Conservation (phyloP, 2,329 filamentous ascomycete genomes). For the Cladosporium oxysporum region DNA sequence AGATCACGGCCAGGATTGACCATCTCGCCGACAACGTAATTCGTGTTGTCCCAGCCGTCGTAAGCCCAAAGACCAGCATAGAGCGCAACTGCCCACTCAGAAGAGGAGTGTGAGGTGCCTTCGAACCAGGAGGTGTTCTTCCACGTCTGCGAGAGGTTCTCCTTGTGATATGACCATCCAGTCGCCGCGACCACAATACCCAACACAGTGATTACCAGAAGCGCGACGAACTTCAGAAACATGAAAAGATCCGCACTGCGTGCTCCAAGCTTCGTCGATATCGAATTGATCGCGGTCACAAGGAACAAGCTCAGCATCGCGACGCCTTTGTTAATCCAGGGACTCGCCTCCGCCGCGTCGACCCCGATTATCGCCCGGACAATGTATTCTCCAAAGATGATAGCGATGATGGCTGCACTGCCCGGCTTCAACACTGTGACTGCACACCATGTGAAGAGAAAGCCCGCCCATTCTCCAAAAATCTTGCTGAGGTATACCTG, state of each 20-base stretch:
- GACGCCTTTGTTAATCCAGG: constrained; percentile 88
- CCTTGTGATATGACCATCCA: constrained; percentile 74
- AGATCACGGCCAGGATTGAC: constrained; percentile 87
- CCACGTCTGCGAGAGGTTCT: constrained; percentile 68
- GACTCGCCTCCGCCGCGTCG: constrained; percentile 76
- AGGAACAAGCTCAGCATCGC: constrained; percentile 73
- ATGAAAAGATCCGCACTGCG: constrained; percentile 89
- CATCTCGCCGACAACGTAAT: constrained; percentile 97
- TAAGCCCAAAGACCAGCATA: constrained; percentile 98
- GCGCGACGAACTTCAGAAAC: constrained; percentile 92
- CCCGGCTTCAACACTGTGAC: constrained; percentile 93
- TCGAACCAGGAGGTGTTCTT: constrained; percentile 83
- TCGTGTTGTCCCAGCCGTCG: constrained; percentile 99
- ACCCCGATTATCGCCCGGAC: constrained; percentile 82
- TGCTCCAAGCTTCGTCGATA: constrained; percentile 86
- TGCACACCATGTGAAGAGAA: constrained; percentile 95
- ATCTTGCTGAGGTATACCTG: constrained; percentile 96
- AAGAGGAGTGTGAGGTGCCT: constrained; percentile 75
- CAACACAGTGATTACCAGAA: constrained; percentile 81
- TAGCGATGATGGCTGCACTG: constrained; percentile 88
- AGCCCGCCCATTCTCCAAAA: constrained; percentile 88
- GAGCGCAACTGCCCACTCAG: constrained; percentile 87
- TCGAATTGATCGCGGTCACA: constrained; percentile 84
- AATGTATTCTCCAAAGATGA: constrained; percentile 98
- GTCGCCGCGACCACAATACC: constrained; percentile 89